phyloP scores from a whole-genome alignment of 495 filamentous ascomycete genomes.

The Hypoxylon cercidicola region DNA sequence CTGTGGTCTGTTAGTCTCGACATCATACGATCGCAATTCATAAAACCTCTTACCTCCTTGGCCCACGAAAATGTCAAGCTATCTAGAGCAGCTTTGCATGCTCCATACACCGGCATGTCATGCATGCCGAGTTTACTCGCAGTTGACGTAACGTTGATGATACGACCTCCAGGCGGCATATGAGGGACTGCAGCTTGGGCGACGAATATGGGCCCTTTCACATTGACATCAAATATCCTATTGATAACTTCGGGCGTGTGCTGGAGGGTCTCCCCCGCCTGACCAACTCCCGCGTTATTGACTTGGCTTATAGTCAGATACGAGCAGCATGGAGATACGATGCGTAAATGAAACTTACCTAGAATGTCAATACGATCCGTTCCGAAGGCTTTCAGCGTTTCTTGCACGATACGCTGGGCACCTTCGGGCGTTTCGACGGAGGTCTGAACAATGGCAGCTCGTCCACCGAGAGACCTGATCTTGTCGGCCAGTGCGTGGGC shows the following conservation, averaged over 20 bases:
- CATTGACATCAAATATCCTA: slow-evolving; percentile 42
- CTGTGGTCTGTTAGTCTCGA: too few species aligned
- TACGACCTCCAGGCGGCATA: slow-evolving; percentile 53
- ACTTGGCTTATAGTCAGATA: not conserved
- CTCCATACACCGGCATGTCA: slow-evolving; percentile 33
- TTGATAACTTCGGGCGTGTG: slow-evolving; percentile 25
- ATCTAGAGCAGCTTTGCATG: slow-evolving; percentile 46
- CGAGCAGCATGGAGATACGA: too few species aligned
- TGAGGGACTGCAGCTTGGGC: slow-evolving; percentile 45
- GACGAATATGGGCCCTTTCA: slow-evolving; percentile 50
- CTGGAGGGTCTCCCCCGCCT: not conserved
- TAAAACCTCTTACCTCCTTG: slow-evolving; percentile 36
- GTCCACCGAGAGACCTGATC: slow-evolving; percentile 12
- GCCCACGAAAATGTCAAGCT: slow-evolving; percentile 37
- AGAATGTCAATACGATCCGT: slow-evolving; percentile 50
- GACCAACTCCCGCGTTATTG: slow-evolving; percentile 13
- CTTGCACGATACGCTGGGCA: slow-evolving; percentile 41
- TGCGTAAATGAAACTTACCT: slow-evolving; percentile 15
- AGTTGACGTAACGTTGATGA: slow-evolving; percentile 54
- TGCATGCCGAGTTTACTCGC: slow-evolving; percentile 41
- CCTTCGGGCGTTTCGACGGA: slow-evolving; percentile 43
- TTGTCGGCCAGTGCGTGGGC: slow-evolving; percentile 32
- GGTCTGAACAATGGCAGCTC: slow-evolving; percentile 48
- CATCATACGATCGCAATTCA: slow-evolving; percentile 21
- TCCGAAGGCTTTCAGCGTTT: slow-evolving; percentile 41